Percentiles rank a stretch among this genome's conserved stretches.
Conservation (phyloP, 768 basidiomycete species). For the Termitomyces sp. region DNA sequence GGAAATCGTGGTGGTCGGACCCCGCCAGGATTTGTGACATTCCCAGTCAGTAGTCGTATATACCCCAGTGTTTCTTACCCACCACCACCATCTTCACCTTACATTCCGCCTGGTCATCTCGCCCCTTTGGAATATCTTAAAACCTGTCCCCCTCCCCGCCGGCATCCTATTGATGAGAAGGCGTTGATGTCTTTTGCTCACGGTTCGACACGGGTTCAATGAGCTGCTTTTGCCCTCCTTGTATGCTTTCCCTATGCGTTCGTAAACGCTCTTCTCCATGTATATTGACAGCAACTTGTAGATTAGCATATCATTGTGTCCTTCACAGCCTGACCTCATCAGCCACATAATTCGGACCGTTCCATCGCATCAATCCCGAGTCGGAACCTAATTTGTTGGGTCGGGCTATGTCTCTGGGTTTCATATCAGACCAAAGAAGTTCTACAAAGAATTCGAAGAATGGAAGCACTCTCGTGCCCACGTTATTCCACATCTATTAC, state of each 20-base stretch:
- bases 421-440: not conserved
- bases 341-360: not conserved
- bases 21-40: slow-evolving; percentile 1
- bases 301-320: not conserved
- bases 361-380: not conserved
- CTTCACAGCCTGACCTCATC: not conserved
- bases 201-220: slow-evolving; percentile 11
- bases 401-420: too few relatives aligned
- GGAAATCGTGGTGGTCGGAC: slow-evolving; percentile 24
- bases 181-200: slow-evolving; percentile 56
- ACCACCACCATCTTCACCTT: not conserved
- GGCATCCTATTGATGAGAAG: slow-evolving; percentile 69
- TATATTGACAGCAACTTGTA: not conserved
- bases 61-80: not conserved
- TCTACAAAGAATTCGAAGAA: not conserved
- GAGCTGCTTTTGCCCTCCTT: not conserved
- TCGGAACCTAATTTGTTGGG: not conserved
- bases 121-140: slow-evolving; percentile 64
- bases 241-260: not conserved
- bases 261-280: not conserved
- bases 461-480: not conserved
- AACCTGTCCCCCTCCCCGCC: slow-evolving; percentile 51
- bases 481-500: too few relatives aligned
- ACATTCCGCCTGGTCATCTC: slow-evolving; percentile 26
- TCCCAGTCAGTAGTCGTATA: not conserved